A percentile compares a stretch with the other conserved stretches of the same genome.
These are phyloP conservation scores for Gastroboletus turbinatus DNA, from an alignment of 1,284 basidiomycete genomes.

Conservation along the genomic window DNA sequence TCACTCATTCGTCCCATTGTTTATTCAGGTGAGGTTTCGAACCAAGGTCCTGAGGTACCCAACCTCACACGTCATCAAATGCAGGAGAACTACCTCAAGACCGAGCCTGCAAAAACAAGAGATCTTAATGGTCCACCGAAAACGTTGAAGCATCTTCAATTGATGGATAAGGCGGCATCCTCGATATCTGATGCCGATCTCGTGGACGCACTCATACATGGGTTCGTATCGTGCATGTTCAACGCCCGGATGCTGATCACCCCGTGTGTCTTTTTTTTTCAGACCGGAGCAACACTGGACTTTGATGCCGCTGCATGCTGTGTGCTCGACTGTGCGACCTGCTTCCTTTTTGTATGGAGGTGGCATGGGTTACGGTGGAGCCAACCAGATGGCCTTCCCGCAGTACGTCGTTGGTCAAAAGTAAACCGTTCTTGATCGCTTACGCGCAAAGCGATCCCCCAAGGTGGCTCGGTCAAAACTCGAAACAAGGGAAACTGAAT, in stretches of 20 bases:
- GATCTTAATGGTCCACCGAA: slow-evolving; percentile 64
- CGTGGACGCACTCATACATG: slow-evolving; percentile 93
- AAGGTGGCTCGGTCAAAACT: slow-evolving; percentile 97
- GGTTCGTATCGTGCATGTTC: slow-evolving; percentile 48
- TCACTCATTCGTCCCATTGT: slow-evolving; percentile 89
- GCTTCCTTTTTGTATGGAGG: slow-evolving; percentile 79
- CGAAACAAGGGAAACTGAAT: slow-evolving; percentile 82
- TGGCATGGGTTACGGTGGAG: slow-evolving; percentile 66
- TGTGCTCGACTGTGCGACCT: slow-evolving; percentile 86
- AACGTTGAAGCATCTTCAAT: slow-evolving; percentile 68
- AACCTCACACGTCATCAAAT: slow-evolving; percentile 2
- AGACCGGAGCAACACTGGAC: slow-evolving; percentile 96
- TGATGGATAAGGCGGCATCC: slow-evolving; percentile 87
- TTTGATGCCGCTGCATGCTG: slow-evolving; percentile 91
- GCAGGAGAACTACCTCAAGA: slow-evolving; percentile 91
- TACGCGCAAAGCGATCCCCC: background rate
- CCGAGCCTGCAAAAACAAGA: slow-evolving; percentile 64
- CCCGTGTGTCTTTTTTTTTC: background rate
- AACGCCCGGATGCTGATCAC: background rate
- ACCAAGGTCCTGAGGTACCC: background rate
- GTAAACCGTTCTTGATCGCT: slow-evolving; percentile 3
- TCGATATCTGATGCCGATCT: slow-evolving; percentile 95
- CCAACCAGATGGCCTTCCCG: slow-evolving; percentile 75
- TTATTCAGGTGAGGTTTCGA: slow-evolving; percentile 72
- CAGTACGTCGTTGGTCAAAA: slow-evolving; percentile 51